A percentile compares a stretch with the other conserved stretches of the same genome.
Conservation (phyloP, 1,139 yeast genomes). For the Protomyces pachydermus region DNA sequence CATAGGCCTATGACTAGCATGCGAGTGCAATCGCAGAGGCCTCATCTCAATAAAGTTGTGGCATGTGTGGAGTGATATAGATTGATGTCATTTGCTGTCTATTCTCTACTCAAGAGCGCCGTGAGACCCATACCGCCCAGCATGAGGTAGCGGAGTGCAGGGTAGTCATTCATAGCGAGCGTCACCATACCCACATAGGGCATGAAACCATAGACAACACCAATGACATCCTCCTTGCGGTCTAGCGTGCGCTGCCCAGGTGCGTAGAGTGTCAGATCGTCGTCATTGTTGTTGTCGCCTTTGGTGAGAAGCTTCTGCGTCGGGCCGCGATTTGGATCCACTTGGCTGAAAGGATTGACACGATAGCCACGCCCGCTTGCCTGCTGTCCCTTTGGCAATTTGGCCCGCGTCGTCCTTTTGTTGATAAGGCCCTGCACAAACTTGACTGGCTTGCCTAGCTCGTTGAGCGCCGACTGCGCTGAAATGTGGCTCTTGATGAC, state of each 20-base stretch:
- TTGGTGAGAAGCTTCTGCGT: constrained; percentile 62
- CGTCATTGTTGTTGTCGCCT: constrained; percentile 93
- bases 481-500: constrained; percentile 71
- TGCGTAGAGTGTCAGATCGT: constrained; percentile 82
- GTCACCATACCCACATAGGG: constrained; percentile 93
- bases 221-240: constrained; percentile 71
- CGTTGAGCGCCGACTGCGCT: constrained; percentile 33
- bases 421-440: not conserved
- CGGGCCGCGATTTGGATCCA: constrained; percentile 8
- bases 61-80: too few species aligned
- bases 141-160: constrained; percentile 64
- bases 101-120: constrained; percentile 40
- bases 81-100: too few species aligned
- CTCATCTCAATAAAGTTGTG: too few species aligned
- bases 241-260: constrained; percentile 70
- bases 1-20: too few species aligned
- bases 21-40: too few species aligned
- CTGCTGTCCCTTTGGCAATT: not conserved
- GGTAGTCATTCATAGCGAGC: constrained; percentile 66
- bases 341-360: constrained; percentile 33
- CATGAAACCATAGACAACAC: constrained; percentile 83
- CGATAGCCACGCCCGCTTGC: constrained; percentile 3
- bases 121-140: constrained; percentile 61
- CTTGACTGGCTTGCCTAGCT: constrained; percentile 6
- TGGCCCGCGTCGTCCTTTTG: not conserved